A percentile compares a stretch with the other conserved stretches of the same genome.
Evolutionary conservation across 495 filamentous ascomycete genomes (phyloP).

Genomic region (Geoglossum glabrum): DNA sequence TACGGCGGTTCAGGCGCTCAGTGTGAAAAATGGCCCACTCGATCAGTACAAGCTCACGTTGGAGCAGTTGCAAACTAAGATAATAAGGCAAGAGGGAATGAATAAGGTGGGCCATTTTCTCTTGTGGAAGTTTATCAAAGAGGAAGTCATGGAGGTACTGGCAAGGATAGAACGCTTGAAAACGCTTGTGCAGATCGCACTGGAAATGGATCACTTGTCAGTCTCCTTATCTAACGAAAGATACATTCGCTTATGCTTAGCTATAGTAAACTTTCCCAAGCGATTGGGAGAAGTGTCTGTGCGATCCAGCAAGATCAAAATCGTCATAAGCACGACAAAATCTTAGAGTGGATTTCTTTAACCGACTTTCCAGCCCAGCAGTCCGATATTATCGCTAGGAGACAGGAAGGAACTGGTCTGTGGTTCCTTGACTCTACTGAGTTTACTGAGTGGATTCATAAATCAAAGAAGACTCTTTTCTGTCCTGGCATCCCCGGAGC

Average conservation of each 20-base stretch:
- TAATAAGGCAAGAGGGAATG: neutral
- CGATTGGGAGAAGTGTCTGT: neutral
- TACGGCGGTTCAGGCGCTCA: neutral
- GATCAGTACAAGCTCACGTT: neutral
- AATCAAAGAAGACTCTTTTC: neutral
- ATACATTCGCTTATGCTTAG: neutral
- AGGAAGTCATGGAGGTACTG: constrained; percentile 8
- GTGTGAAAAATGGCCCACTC: neutral
- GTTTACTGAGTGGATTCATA: neutral
- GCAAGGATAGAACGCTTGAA: constrained; percentile 4
- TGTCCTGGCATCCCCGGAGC: constrained; percentile 4
- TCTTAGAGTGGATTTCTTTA: neutral
- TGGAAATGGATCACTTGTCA: constrained; percentile 8
- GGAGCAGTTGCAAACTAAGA: neutral
- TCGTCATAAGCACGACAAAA: neutral
- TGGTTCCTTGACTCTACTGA: neutral
- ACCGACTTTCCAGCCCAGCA: neutral
- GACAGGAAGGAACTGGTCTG: neutral
- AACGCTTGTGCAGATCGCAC: constrained; percentile 5
- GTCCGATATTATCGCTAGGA: neutral
- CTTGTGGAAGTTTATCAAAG: constrained; percentile 5
- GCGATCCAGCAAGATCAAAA: neutral
- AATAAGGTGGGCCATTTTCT: neutral
- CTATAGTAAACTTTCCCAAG: neutral
- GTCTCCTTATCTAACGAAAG: neutral